Base-by-base conservation (phyloP, 2,329 filamentous ascomycete genomes). In the Leptodontidium sp. region DNA sequence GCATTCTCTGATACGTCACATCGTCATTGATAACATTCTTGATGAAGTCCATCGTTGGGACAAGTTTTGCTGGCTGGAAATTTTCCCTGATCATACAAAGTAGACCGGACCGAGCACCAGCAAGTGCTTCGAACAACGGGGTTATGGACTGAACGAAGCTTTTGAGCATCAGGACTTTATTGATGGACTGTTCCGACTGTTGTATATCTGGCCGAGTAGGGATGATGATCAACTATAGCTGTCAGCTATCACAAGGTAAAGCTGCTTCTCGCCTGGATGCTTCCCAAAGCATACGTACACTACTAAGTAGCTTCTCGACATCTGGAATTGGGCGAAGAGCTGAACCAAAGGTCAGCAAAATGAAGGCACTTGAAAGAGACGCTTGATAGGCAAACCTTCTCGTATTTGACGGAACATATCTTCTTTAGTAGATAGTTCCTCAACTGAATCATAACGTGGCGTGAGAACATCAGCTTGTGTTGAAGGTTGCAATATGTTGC, bases 401-500 rank as follows among this genome's bases (percentile, higher is more conserved):
- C 93, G 89, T 35, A 93, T 86, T 61, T 90, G 87, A 61, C 88
- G 88, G 79, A 98, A 97, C 86, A 97, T 92, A 53, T 94, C 92
- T 77, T 97, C 93, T 64, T 92, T 94, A 0, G 85, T 87, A 1
- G 90, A 90, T 24, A 99, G 81, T 78, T 98, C 95, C 68, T 93
- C 90, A 0, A 99, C 82, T 0, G 94, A 93, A 75, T 96, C 91
- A 71, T 94, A 95, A 3, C 96, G 88, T 40, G 86, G 88, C 1
- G 81, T 82, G 17, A 99, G 86, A 15, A 92, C 91, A 2, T 85
- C 82, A 3, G 86, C 80, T 65, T 91, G 78, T 0, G 93, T 98
- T 0, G 93, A 91, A 4, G 96, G 96, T 76, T 99, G 96, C 1
- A 98, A 82, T 40, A 99, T 90, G 72, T 92, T 97, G 78, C 90